These are phyloP conservation scores for Melianthus villosus DNA, from an alignment of 441 rosid genomes.

Conservation along the genomic window DNA sequence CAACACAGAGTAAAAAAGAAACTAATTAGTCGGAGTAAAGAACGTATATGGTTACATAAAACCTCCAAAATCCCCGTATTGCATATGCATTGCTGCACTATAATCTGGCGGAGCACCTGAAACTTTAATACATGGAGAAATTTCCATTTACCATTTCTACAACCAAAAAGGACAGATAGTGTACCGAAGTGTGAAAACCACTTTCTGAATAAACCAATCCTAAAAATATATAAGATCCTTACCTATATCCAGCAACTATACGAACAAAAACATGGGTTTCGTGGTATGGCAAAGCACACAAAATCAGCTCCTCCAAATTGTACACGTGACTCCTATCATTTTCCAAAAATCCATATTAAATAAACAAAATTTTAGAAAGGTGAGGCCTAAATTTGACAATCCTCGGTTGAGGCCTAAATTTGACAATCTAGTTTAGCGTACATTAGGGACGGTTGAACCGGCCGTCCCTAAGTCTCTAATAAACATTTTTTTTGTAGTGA, in stretches of 20 bases:
- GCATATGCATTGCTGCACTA: slow-evolving; percentile 81
- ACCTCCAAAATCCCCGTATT: slow-evolving; percentile 75
- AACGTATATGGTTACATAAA: slow-evolving; percentile 70
- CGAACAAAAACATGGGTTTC: slow-evolving; percentile 83
- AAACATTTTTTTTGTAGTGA: no score
- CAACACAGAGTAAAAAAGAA: slow-evolving; percentile 3
- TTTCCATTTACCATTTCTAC: slow-evolving; percentile 81
- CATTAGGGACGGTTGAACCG: no score
- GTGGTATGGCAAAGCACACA: slow-evolving; percentile 77
- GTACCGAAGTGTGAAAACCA: slow-evolving; percentile 1
- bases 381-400: no score
- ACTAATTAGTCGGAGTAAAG: neutral
- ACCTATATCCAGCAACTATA: slow-evolving; percentile 61
- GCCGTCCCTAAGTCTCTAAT: no score
- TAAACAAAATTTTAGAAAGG: no score
- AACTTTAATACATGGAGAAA: slow-evolving; percentile 67
- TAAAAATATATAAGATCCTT: slow-evolving; percentile 16
- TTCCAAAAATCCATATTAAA: slow-evolving; percentile 6
- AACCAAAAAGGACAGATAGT: slow-evolving; percentile 8
- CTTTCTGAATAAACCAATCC: neutral
- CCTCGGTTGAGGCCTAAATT: no score
- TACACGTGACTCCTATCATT: slow-evolving; percentile 60
- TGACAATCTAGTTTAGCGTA: no score
- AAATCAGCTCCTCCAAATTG: slow-evolving; percentile 64
- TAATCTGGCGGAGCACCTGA: slow-evolving; percentile 76